Evolutionary conservation across 352 stramenopile species (phyloP), one percentile per base, ranked within the genome.

Genomic region (Phytophthora citrophthora): DNA sequence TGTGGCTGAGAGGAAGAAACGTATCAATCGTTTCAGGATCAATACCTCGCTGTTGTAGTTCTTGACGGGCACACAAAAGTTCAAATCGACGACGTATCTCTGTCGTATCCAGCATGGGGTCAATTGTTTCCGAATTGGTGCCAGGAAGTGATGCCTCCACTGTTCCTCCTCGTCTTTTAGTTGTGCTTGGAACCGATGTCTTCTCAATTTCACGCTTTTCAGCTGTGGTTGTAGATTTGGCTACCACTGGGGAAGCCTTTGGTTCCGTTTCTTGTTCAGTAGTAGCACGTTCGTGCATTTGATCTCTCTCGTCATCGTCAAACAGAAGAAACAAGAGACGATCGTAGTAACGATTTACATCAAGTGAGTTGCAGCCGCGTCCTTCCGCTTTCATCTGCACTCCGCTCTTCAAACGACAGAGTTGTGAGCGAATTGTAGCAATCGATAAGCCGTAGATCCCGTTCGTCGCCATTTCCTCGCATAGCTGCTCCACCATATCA

Each of bases 1-100:
- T 20, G 5, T 15, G 15, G 31, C 6, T 24, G 23, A 70, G 26
- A 16, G 61, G 61, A 26, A 70, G 34, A 12, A 70, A 23, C 32
- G 34, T 49, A 15, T 70, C 61, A 24, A 70, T 65, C 10, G 26
- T 54, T 24, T 51, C 24, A 20, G 8, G 36, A 6, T 41, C 36
- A 20, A 41, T 20, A 10, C 36, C 36, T 41, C n/a, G 13, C 7
- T 20, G 36, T 20, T 41, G 36, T 13, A 41, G 11, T 3, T 41
- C 36, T 18, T 41, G 36, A 9, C 12, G 36, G 36, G 36, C 12
- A 7, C 10, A 41, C 13, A 41, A 20, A 20, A 41, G 36, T 8
- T 41, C 36, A 18, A 41, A 41, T 7, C 36, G 36, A 8, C 36
- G 36, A 41, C 36, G 36, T 20, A 41, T 41, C 36, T 41, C 36